Percentiles rank a stretch among this genome's conserved stretches.
Evolutionary conservation across 2,329 filamentous ascomycete species (phyloP).

Genomic region (Alternaria sp.): DNA sequence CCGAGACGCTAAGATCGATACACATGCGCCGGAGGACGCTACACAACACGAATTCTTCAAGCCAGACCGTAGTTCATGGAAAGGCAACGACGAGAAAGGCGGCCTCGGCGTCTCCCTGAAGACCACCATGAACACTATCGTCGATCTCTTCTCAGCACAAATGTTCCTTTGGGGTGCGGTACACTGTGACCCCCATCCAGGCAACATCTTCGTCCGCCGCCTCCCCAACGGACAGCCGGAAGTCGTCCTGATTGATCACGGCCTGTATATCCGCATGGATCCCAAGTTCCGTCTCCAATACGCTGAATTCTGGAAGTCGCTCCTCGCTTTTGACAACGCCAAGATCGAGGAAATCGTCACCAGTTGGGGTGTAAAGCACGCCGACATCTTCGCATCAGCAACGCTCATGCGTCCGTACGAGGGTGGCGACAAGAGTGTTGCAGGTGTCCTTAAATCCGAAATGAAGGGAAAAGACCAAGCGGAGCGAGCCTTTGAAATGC

Average conservation of each 20-base stretch:
- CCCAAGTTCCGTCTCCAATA: slow-evolving; percentile 86
- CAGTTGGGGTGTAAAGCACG: slow-evolving; percentile 85
- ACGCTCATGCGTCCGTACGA: slow-evolving; percentile 91
- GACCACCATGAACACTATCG: slow-evolving; percentile 94
- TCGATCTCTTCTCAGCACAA: slow-evolving; percentile 94
- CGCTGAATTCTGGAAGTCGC: slow-evolving; percentile 87
- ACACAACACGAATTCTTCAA: slow-evolving; percentile 69
- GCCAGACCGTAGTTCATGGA: slow-evolving; percentile 80
- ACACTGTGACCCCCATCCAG: slow-evolving; percentile 96
- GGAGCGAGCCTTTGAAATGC: slow-evolving; percentile 76
- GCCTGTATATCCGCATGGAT: slow-evolving; percentile 91
- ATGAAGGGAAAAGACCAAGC: slow-evolving; percentile 61
- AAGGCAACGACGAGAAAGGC: slow-evolving; percentile 72
- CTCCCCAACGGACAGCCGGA: slow-evolving; percentile 82
- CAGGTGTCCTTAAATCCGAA: slow-evolving; percentile 63
- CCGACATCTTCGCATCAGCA: slow-evolving; percentile 89
- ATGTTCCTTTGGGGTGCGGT: slow-evolving; percentile 98
- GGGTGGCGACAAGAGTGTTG: slow-evolving; percentile 76
- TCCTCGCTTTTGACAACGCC: slow-evolving; percentile 91
- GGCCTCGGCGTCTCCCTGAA: slow-evolving; percentile 83
- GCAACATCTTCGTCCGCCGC: slow-evolving; percentile 94
- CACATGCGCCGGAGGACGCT: slow-evolving; percentile 38
- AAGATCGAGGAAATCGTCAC: slow-evolving; percentile 75
- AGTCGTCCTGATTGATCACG: slow-evolving; percentile 95
- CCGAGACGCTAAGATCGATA: slow-evolving; percentile 43